Base-by-base conservation (phyloP, 2,329 filamentous ascomycete species). In the Fusarium sp. region DNA sequence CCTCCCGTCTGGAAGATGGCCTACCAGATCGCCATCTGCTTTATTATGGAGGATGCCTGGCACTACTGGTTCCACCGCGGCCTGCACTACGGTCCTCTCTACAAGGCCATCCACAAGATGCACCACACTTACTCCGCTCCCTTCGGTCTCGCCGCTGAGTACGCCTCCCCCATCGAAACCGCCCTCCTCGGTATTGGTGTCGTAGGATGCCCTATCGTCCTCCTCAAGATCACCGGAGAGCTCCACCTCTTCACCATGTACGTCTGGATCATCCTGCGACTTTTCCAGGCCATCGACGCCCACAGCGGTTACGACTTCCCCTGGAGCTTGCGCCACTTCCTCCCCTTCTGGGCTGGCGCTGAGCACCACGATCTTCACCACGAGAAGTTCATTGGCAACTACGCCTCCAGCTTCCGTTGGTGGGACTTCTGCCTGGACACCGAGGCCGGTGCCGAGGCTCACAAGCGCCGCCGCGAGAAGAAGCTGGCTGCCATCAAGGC, bases 291-390 rank as follows among this genome's bases (percentile, higher is more conserved):
- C 79, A 97, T 99, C 82, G 96, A 99, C 83, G 93, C 96, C 34
- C 96, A 99, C 88, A 96, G 93, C 79, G 96, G 96, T 74, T 99
- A 98, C 84, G 96, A 99, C 82, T 98, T 99, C 86, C 96, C 96
- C 71, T 99, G 95, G 95, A 96, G 93, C 80, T 86, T 99, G 85
- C 94, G 95, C 84, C 94, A 98, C 84, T 93, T 98, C 88, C 87
- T 99, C 61, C 96, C 96, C 38, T 95, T 99, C 90, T 99, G 96
- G 96, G 96, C 96, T 64, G 96, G 96, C 72, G 96, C 96, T 64
- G 92, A 97, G 79, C 96, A 98, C 86, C 96, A 99, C 86, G 96
- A 99, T 81, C 87, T 95, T 52, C 96, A 99, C 86, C 96, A 99
- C 86, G 96, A 99, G 88, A 94, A 95, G 82, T 99, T 99, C 86